Base-by-base conservation (phyloP, 2,329 filamentous ascomycete species). In the Aspergillus oerlinghausenensis region DNA sequence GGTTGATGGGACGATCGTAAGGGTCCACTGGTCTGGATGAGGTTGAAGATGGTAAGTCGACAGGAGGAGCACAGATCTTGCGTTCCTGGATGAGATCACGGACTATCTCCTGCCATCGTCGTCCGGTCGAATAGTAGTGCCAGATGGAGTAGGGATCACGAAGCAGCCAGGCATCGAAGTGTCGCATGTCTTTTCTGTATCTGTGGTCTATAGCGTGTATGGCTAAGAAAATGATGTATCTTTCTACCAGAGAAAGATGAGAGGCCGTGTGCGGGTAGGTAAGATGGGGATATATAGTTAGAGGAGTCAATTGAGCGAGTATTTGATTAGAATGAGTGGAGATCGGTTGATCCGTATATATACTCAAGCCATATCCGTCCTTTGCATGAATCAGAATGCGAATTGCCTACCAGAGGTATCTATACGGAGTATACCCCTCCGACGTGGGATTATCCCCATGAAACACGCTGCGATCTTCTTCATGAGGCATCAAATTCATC, bases 71-170 rank as follows among this genome's bases (percentile, higher is more conserved):
- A 49, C 72, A 74, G 61, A 74, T 73, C 54, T 69, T 61, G 49
- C 71, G 70, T 3, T 69, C 62, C 32, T 70, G 67, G 35, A 74
- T 73, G n/a, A 74, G 61, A 28, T 66, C 63, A 42, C 71, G 69
- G 47, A 74, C 56, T 6, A 67, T 67, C 43, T 73, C 70, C 55
- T 71, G 66, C 72, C 72, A 74, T 50, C 67, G 64, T 28, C 65
- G 68, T 5, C 70, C 69, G 29, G 67, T 71, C 40, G 70, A 61
- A 40, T 74, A 74, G 55, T 73, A 74, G 53, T 74, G 71, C 59
- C 67, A 73, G 60, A 74, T 73, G 19, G 70, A 73, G 56, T 74
- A 74, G 45, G 72, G 72, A 53, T 74, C 71, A 23, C 72, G 70
- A 21, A 74, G 60, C 58, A 74, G 55, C 72, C 72, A 74, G 54